Percentiles rank a stretch among this genome's conserved stretches.
Evolutionary conservation across 208 protist species (phyloP).

Genomic region (Trypanosomatidae sp.): DNA sequence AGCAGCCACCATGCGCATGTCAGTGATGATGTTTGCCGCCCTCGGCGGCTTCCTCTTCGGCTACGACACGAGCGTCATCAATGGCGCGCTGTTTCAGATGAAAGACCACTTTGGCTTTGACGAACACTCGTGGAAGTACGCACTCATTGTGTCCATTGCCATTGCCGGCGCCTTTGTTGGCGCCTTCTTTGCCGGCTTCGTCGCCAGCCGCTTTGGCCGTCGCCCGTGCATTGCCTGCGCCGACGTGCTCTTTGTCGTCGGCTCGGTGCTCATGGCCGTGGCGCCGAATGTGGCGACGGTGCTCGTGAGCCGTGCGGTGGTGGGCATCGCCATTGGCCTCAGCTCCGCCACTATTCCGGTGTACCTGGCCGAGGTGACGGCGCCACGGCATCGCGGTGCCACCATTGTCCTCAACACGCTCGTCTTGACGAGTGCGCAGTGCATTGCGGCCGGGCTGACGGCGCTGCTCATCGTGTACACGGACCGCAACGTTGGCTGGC

Average conservation of each 20-base stretch:
- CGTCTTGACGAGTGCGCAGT: constrained; percentile 76
- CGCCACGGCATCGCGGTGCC: constrained; percentile 54
- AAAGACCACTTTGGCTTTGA: constrained; percentile 81
- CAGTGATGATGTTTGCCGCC: constrained; percentile 72
- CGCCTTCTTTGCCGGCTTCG: constrained; percentile 47
- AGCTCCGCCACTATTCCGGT: constrained; percentile 85
- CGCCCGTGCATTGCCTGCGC: constrained; percentile 54
- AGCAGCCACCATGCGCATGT: constrained; percentile 14
- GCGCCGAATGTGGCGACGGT: constrained; percentile 52
- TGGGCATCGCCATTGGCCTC: constrained; percentile 80
- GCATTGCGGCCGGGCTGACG: constrained; percentile 58
- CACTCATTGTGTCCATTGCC: constrained; percentile 79
- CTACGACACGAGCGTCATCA: constrained; percentile 90
- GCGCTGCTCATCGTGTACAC: constrained; percentile 65
- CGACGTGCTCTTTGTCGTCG: constrained; percentile 70
- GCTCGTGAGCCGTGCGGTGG: constrained; percentile 64
- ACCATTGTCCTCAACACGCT: constrained; percentile 86
- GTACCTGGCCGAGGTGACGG: constrained; percentile 83
- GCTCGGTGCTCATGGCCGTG: constrained; percentile 60
- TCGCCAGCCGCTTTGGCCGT: constrained; percentile 61
- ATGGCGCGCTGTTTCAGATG: constrained; percentile 85
- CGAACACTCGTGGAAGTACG: constrained; percentile 62
- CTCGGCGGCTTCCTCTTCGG: constrained; percentile 88
- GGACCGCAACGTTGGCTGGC: constrained; percentile 72
- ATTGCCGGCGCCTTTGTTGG: constrained; percentile 79